Percentiles rank a stretch among this genome's conserved stretches.
These are phyloP conservation scores for Tuber brumale DNA, from an alignment of 495 filamentous ascomycete genomes.

Conservation along the genomic window DNA sequence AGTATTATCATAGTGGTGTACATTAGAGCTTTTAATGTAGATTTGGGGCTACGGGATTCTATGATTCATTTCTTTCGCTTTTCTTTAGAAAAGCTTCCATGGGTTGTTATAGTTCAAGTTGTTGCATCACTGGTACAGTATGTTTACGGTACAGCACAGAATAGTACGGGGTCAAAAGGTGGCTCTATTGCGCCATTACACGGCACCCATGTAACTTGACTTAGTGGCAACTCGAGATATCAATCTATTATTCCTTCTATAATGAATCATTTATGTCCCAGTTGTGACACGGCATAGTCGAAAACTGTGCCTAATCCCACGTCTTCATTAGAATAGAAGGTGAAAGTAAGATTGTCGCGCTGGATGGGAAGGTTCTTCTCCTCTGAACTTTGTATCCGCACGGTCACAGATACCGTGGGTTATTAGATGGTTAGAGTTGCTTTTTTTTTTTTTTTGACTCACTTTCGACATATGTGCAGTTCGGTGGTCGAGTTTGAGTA, in stretches of 20 bases:
- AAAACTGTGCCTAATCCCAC: not conserved
- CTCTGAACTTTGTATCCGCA: constrained; percentile 32
- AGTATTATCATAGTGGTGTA: not conserved
- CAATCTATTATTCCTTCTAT: not conserved
- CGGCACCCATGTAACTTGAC: not conserved
- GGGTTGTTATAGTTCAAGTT: not conserved
- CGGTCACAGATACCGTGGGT: constrained; percentile 28
- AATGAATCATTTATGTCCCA: not conserved
- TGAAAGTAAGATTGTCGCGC: not conserved
- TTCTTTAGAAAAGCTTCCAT: not conserved
- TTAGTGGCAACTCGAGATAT: not conserved
- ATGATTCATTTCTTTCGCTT: not conserved
- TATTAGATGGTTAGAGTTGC: constrained; percentile 32
- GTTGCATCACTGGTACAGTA: not conserved
- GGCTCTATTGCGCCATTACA: not conserved
- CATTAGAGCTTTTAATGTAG: not conserved
- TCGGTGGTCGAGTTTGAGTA: not conserved
- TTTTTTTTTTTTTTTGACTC: not conserved
- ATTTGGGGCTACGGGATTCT: not conserved
- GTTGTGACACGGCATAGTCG: not conserved
- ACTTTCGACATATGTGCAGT: not conserved
- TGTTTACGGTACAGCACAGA: not conserved
- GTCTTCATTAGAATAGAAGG: not conserved
- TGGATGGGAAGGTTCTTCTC: constrained; percentile 9
- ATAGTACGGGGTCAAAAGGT: not conserved